Percentiles rank a stretch among this genome's conserved stretches.
Conservation (phyloP, 768 basidiomycete genomes). For the Lentinula sp. region DNA sequence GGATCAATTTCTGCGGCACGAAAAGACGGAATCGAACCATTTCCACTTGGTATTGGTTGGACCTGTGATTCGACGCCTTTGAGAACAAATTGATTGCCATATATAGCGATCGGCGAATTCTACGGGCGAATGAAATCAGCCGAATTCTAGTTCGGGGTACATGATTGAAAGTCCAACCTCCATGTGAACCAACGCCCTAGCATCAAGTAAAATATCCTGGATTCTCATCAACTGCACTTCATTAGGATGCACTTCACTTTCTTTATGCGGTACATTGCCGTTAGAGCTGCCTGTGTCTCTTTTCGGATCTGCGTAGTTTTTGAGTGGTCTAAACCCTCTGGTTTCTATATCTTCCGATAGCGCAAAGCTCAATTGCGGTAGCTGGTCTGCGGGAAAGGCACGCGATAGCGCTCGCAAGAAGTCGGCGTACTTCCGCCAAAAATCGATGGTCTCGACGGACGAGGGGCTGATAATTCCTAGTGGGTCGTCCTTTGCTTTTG, state of each 20-base stretch:
- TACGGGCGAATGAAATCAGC: slow-evolving; percentile 11
- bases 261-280: slow-evolving; percentile 10
- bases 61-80: slow-evolving; percentile 18
- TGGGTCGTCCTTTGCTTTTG: slow-evolving; percentile 19
- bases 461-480: slow-evolving; percentile 24
- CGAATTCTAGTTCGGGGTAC: not conserved
- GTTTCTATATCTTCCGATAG: slow-evolving; percentile 91
- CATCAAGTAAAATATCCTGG: slow-evolving; percentile 75
- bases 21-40: slow-evolving; percentile 8
- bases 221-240: slow-evolving; percentile 95
- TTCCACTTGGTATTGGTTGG: slow-evolving; percentile 1
- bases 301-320: slow-evolving; percentile 40
- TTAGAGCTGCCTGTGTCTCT: slow-evolving; percentile 15
- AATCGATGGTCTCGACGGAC: slow-evolving; percentile 38
- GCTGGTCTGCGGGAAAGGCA: slow-evolving; percentile 60
- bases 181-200: slow-evolving; percentile 47
- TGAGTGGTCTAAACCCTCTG: slow-evolving; percentile 81
- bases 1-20: slow-evolving; percentile 6
- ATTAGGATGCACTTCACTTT: slow-evolving; percentile 68
- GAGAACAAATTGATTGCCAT: slow-evolving; percentile 28
- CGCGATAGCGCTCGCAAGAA: slow-evolving; percentile 57
- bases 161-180: slow-evolving; percentile 38
- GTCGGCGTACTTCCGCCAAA: slow-evolving; percentile 69
- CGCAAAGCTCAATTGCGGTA: slow-evolving; percentile 53
- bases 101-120: slow-evolving; percentile 35